A percentile compares a stretch with the other conserved stretches of the same genome.
These are phyloP conservation scores for Ophiostoma ulmi DNA, from an alignment of 2,329 filamentous ascomycete species.

Conservation along the genomic window DNA sequence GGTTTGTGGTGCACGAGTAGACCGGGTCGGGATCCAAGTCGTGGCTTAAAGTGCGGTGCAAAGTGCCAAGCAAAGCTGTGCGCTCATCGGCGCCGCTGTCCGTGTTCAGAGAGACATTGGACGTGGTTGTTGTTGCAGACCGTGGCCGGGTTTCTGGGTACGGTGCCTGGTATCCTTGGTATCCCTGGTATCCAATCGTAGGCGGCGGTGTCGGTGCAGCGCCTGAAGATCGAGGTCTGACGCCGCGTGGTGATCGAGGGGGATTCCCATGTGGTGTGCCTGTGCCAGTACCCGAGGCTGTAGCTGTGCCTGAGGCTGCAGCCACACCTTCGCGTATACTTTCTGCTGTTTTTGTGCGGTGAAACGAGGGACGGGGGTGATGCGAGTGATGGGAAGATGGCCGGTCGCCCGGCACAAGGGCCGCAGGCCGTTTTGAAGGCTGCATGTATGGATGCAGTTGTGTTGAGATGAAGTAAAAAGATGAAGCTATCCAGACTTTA, in stretches of 20 bases:
- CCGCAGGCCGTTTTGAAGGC: constrained; percentile 6
- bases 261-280: neutral
- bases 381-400: neutral
- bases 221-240: neutral
- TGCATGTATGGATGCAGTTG: neutral
- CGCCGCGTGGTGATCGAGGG: constrained; percentile 4
- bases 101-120: constrained; percentile 9
- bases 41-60: constrained; percentile 37
- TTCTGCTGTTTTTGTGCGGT: constrained; percentile 3
- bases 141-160: neutral
- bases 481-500: neutral
- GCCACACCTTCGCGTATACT: neutral
- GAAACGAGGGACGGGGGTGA: neutral
- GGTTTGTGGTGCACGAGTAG: constrained; percentile 52
- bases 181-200: neutral
- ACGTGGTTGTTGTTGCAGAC: neutral
- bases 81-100: constrained; percentile 21
- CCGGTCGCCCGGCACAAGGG: constrained; percentile 6
- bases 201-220: neutral
- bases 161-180: neutral
- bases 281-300: neutral
- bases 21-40: constrained; percentile 39
- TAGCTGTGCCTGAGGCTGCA: neutral
- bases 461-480: neutral
- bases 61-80: constrained; percentile 23